phyloP scores from a whole-genome alignment of 2,329 filamentous ascomycete species.

The Aspergillus ochraceoroseus region DNA sequence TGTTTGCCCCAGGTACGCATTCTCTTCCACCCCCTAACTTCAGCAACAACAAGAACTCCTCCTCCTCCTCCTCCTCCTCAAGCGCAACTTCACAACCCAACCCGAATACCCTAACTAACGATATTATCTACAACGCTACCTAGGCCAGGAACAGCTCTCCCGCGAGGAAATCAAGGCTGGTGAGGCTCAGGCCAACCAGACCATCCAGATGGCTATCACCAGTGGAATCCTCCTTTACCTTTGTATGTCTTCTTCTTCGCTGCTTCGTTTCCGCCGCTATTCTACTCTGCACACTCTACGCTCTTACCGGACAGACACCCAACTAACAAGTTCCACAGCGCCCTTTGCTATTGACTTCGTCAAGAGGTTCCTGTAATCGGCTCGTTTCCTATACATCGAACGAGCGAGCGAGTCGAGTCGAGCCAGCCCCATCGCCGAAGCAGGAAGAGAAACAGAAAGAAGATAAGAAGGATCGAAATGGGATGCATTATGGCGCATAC shows the following conservation, averaged over 20 bases:
- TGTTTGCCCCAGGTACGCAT: slow-evolving; percentile 35
- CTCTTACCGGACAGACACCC: too few species aligned
- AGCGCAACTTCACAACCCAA: too few species aligned
- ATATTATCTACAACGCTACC: slow-evolving; percentile 1
- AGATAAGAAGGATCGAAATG: not conserved
- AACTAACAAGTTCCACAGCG: slow-evolving; percentile 33
- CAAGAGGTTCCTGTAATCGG: slow-evolving; percentile 45
- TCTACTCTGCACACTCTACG: too few species aligned
- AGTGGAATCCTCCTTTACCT: slow-evolving; percentile 57
- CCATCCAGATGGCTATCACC: slow-evolving; percentile 52
- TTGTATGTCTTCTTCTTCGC: slow-evolving; percentile 48
- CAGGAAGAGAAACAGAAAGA: not conserved
- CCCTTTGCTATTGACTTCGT: slow-evolving; percentile 50
- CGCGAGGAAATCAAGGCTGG: slow-evolving; percentile 47
- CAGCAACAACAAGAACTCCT: too few species aligned
- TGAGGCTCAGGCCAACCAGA: slow-evolving; percentile 52
- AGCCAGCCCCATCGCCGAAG: too few species aligned
- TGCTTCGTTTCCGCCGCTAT: too few species aligned
- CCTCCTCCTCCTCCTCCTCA: too few species aligned
- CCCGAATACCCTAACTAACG: slow-evolving; percentile 5
- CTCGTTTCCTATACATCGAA: slow-evolving; percentile 3
- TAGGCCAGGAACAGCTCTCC: slow-evolving; percentile 44
- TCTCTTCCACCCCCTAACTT: not conserved
- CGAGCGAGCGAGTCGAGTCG: not conserved
- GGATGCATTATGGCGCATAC: slow-evolving; percentile 7